Conservation (phyloP, 2,329 filamentous ascomycete species). For the Cladorrhinum sp. region DNA sequence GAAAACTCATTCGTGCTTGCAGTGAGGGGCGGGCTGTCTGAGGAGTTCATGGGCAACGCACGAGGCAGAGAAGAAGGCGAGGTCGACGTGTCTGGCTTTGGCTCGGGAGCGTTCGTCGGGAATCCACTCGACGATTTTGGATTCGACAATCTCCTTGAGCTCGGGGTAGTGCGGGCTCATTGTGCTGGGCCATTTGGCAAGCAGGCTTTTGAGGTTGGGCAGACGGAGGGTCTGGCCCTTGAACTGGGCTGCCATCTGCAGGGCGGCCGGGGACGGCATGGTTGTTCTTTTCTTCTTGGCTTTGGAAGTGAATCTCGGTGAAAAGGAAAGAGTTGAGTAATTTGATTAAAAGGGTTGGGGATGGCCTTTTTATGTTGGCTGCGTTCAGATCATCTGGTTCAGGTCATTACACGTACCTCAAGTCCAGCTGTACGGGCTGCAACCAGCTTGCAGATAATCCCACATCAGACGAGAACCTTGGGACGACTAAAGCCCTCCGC, state of each 20-base stretch:
- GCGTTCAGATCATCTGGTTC: too few relatives aligned
- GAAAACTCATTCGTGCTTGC: not conserved
- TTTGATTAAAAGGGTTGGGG: too few relatives aligned
- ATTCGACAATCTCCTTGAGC: conserved; percentile 11
- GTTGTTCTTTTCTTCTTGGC: too few relatives aligned
- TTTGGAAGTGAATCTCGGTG: too few relatives aligned
- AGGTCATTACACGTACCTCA: too few relatives aligned
- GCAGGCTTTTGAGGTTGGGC: conserved; percentile 9
- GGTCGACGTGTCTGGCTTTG: conserved; percentile 14
- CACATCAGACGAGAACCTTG: too few relatives aligned
- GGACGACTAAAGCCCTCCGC: too few relatives aligned
- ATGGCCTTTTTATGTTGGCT: too few relatives aligned
- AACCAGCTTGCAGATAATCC: too few relatives aligned
- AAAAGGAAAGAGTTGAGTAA: too few relatives aligned
- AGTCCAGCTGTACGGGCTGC: too few relatives aligned
- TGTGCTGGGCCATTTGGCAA: conserved; percentile 13
- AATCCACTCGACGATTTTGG: conserved; percentile 17
- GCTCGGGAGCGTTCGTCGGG: conserved; percentile 6
- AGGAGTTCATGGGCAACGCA: not conserved
- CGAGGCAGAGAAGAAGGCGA: conserved; percentile 14
- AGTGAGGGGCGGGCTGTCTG: not conserved
- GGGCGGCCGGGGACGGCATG: not conserved
- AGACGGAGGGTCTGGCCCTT: conserved; percentile 12
- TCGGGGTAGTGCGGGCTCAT: conserved; percentile 15
- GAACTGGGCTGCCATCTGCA: not conserved